Evolutionary conservation across 78 protist species (phyloP).

Genomic region (Dictyostelium capitatum): DNA sequence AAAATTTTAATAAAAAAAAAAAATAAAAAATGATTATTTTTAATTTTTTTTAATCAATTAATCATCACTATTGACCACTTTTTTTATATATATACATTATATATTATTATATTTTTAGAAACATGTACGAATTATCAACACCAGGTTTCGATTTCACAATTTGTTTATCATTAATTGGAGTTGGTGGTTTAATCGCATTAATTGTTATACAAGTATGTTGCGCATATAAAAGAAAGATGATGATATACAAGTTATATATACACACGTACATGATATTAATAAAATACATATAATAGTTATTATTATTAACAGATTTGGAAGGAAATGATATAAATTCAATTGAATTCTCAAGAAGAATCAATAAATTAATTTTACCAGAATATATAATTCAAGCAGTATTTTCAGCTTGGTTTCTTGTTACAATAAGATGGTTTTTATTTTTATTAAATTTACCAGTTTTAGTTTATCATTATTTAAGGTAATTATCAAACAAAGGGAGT

Average conservation of each 20-base stretch:
- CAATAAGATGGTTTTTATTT: conserved; percentile 57
- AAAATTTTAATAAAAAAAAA: too few species aligned
- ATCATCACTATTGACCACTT: not conserved
- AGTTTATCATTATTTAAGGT: conserved; percentile 61
- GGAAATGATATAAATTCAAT: conserved; percentile 80
- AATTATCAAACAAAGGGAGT: too few species aligned
- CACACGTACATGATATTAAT: not conserved
- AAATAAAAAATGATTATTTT: not conserved
- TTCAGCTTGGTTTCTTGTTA: conserved; percentile 66
- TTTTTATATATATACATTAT: not conserved
- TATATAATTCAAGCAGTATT: conserved; percentile 62
- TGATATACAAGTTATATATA: not conserved
- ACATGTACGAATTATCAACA: conserved; percentile 68
- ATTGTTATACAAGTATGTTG: conserved; percentile 49
- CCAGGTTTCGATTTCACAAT: conserved; percentile 61
- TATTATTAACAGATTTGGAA: conserved; percentile 70
- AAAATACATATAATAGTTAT: not conserved
- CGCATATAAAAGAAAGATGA: not conserved
- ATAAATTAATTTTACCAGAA: conserved; percentile 63
- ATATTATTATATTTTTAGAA: not conserved
- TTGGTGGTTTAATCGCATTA: conserved; percentile 69
- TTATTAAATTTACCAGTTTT: conserved; percentile 55
- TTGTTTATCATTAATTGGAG: conserved; percentile 20
- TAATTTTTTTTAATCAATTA: not conserved
- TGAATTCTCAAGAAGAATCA: conserved; percentile 60